Conservation (phyloP, 2,329 filamentous ascomycete species). For the Pyrenophora teres region DNA sequence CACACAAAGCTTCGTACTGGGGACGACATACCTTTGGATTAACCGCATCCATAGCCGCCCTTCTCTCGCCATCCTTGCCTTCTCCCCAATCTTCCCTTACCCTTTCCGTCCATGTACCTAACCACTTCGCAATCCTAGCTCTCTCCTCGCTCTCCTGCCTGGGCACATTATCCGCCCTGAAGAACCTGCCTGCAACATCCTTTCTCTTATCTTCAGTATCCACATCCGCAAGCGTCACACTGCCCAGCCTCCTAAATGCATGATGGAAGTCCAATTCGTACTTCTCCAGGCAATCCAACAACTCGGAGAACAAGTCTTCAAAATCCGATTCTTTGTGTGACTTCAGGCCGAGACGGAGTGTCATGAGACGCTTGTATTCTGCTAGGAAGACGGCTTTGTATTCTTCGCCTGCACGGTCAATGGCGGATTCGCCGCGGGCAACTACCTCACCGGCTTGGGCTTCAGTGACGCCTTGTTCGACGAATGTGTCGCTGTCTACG, state of each 20-base stretch:
- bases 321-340: conserved; percentile 75
- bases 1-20: neutral
- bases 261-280: conserved; percentile 91
- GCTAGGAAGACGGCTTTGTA: conserved; percentile 83
- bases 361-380: conserved; percentile 91
- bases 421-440: conserved; percentile 80
- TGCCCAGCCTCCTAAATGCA: conserved; percentile 81
- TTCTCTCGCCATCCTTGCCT: conserved; percentile 60
- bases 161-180: conserved; percentile 69
- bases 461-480: conserved; percentile 72
- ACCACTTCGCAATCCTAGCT: conserved; percentile 74
- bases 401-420: conserved; percentile 80
- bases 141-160: conserved; percentile 65
- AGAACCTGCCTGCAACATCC: conserved; percentile 73
- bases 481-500: conserved; percentile 74
- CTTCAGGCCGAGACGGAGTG: conserved; percentile 75
- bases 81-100: conserved; percentile 77
- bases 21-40: conserved; percentile 5
- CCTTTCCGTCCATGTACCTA: conserved; percentile 75
- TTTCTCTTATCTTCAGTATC: conserved; percentile 67
- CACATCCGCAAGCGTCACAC: conserved; percentile 65
- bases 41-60: conserved; percentile 7
- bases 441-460: conserved; percentile 72
- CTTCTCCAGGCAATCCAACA: conserved; percentile 79
- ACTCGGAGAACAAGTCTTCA: conserved; percentile 76